Evolutionary conservation across 2,329 filamentous ascomycete species (phyloP), one percentile per base, ranked within the genome.

Genomic region (Fusarium hostae): DNA sequence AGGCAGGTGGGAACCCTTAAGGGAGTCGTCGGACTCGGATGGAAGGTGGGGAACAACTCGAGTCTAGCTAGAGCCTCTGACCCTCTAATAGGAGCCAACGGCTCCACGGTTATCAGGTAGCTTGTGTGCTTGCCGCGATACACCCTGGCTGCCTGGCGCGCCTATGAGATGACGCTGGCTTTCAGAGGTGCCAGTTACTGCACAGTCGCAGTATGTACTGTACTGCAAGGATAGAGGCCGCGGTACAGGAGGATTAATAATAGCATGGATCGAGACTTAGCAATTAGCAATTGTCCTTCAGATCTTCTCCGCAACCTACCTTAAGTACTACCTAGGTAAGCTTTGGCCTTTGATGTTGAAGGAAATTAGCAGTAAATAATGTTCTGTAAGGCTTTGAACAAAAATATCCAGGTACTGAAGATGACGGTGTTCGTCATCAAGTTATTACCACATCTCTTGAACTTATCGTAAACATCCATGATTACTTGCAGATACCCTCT

Each of bases 81-180:
- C 32, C 22, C 32, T 45, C 56, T 44, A 26, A 54, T 39, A 32
- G 40, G 18, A 51, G 55, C 47, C 47, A 40, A 26, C 39, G 18
- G 57, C 59, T 47, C 48, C 48, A 64, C 47, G 48, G 48, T 63
- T 40, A 32, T 56, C 28, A 20, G n/a, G 51, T 28, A 45, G n/a
- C 28, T 32, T 32, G 18, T 45, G 60, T 52, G 56, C 47, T 66
- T 66, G 70, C 73, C 74, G 60, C 74, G 74, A 75, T 76, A 45
- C 55, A 66, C 65, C 57, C 75, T 52, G 72, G 74, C 59, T 76
- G 74, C 74, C 74, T 76, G 66, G 70, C 58, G 62, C 52, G 59
- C 57, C 67, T 63, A 24, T 63, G 34, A n/a, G 44, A 47, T 35
- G 22, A 26, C 22, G 15, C 54, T 57, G 65, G 59, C 37, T 45